A percentile compares a stretch with the other conserved stretches of the same genome.
phyloP scores from a whole-genome alignment of 2,329 filamentous ascomycete species.

The Camptophora hylomeconis region DNA sequence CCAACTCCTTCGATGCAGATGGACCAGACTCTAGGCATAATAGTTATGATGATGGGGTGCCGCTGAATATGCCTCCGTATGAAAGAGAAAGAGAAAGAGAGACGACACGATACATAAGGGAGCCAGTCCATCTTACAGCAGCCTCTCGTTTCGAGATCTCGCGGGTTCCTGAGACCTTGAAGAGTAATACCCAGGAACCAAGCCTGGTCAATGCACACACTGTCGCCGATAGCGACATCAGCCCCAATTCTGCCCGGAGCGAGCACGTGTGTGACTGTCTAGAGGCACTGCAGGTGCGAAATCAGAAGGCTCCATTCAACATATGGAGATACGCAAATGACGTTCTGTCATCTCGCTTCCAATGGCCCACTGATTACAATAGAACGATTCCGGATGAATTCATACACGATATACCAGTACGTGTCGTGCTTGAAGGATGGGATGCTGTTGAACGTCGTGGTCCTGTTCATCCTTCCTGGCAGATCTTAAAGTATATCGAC shows the following conservation, averaged over 20 bases:
- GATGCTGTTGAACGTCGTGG: constrained; percentile 12
- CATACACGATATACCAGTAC: constrained; percentile 15
- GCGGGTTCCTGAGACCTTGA: too few relatives aligned
- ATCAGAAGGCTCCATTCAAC: constrained; percentile 1
- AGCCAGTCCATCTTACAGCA: too few relatives aligned
- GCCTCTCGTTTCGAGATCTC: too few relatives aligned
- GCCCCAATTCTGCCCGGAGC: background rate
- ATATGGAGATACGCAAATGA: constrained; percentile 15
- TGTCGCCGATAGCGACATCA: too few relatives aligned
- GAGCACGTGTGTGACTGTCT: constrained; percentile 8
- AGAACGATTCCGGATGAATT: background rate
- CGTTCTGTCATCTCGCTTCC: constrained; percentile 3
- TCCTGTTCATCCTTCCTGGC: constrained; percentile 14
- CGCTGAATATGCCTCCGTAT: background rate
- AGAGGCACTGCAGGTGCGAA: background rate
- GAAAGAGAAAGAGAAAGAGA: constrained; percentile 2
- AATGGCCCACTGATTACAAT: constrained; percentile 1
- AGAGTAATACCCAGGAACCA: constrained; percentile 35
- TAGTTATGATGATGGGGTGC: background rate
- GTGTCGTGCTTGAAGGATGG: constrained; percentile 14
- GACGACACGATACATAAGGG: constrained; percentile 1
- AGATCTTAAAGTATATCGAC: constrained; percentile 14
- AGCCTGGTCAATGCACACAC: too few relatives aligned
- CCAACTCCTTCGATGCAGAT: background rate
- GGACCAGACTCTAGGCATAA: background rate